phyloP scores from a whole-genome alignment of 164 flowering plant species.

The Nymphaea thermarum region DNA sequence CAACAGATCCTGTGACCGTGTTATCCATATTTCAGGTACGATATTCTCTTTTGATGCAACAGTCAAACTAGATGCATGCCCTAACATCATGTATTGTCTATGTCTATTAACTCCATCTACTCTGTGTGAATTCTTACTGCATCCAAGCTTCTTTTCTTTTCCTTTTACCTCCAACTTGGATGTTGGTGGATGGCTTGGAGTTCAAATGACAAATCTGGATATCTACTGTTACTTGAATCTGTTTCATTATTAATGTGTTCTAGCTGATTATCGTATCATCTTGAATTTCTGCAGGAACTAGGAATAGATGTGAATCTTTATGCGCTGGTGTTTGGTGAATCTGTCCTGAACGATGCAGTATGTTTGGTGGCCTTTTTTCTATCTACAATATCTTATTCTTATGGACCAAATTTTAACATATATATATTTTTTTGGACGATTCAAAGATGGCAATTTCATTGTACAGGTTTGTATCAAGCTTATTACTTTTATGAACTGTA shows the following conservation, averaged over 20 bases:
- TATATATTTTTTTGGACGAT: constrained; percentile 9
- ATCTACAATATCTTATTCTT: background rate
- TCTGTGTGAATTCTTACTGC: background rate
- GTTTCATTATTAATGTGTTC: background rate
- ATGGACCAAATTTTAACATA: background rate
- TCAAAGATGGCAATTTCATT: constrained; percentile 95
- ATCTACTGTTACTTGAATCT: background rate
- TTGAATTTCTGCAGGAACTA: constrained; percentile 54
- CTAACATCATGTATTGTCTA: no score
- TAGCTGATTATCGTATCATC: background rate
- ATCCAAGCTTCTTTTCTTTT: background rate
- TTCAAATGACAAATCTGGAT: background rate
- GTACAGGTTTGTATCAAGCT: constrained; percentile 55
- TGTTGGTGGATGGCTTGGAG: background rate
- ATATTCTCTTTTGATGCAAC: no score
- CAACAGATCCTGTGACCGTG: constrained; percentile 99
- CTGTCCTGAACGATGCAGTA: constrained; percentile 98
- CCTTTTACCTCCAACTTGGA: background rate
- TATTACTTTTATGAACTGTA: background rate
- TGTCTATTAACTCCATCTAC: no score
- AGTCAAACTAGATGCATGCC: no score
- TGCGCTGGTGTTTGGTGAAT: constrained; percentile 99
- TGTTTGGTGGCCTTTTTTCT: constrained; percentile 18
- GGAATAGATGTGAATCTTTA: constrained; percentile 91
- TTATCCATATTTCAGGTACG: constrained; percentile 91